A percentile compares a stretch with the other conserved stretches of the same genome.
phyloP scores from a whole-genome alignment of 768 basidiomycete genomes.

The Tulasnella calospora region DNA sequence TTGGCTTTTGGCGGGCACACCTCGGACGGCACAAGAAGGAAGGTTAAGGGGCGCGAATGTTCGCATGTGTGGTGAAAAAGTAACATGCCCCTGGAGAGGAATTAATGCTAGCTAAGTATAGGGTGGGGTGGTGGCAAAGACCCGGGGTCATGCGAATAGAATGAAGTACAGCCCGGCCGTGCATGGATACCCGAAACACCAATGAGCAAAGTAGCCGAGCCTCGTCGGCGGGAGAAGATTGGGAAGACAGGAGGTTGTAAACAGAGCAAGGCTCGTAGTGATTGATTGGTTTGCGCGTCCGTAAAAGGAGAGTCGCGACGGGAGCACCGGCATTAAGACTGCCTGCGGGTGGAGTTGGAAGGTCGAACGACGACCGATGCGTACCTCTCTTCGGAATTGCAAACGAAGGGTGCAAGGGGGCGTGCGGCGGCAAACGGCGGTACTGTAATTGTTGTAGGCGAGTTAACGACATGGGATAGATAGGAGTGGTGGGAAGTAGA shows the following conservation, averaged over 20 bases:
- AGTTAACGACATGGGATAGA: background rate
- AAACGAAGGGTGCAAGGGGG: background rate
- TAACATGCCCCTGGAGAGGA: background rate
- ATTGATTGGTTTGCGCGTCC: background rate
- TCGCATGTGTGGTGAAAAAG: background rate
- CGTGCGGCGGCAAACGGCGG: conserved; percentile 1
- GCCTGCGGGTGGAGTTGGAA: background rate
- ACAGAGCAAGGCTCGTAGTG: background rate
- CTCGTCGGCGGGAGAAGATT: background rate
- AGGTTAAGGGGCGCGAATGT: background rate
- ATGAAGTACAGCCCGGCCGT: conserved; percentile 4
- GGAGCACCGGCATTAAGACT: conserved; percentile 9
- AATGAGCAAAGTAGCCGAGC: background rate
- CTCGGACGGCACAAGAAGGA: background rate
- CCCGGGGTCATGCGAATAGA: background rate
- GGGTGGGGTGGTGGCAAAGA: conserved; percentile 1
- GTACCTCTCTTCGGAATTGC: background rate
- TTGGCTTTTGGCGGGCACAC: background rate
- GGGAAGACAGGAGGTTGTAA: conserved; percentile 2
- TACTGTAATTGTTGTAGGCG: background rate
- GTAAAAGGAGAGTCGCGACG: background rate
- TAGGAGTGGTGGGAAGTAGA: conserved; percentile 2
- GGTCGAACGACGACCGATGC: background rate
- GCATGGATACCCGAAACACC: conserved; percentile 9
- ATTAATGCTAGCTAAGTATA: background rate